A percentile compares a stretch with the other conserved stretches of the same genome.
phyloP scores from a whole-genome alignment of 176 grass and related monocot species.

The Aegilops longissima region DNA sequence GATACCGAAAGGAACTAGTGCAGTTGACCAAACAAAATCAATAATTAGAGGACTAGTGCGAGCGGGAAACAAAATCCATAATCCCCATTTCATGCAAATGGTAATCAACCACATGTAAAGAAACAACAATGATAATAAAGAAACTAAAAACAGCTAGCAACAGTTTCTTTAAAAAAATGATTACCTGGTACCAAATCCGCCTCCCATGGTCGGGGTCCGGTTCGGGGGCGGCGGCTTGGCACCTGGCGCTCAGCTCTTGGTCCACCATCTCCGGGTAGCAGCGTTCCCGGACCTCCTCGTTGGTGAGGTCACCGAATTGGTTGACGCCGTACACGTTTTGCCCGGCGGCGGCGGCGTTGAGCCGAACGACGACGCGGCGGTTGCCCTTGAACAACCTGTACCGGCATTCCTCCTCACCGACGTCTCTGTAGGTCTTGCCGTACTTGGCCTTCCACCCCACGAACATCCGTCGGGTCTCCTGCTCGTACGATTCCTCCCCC shows the following conservation, averaged over 20 bases:
- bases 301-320: conserved; percentile 19
- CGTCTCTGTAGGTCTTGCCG: conserved; percentile 12
- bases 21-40: neutral
- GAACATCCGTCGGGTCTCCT: conserved; percentile 21
- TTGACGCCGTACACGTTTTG: conserved; percentile 7
- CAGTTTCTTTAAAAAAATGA: neutral
- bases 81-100: neutral
- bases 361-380: neutral
- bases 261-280: neutral
- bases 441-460: conserved; percentile 23
- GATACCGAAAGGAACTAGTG: neutral
- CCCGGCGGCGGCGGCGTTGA: neutral
- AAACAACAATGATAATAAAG: neutral
- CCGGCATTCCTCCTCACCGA: conserved; percentile 20
- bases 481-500: neutral
- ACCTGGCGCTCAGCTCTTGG: neutral
- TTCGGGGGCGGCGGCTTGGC: neutral
- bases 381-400: conserved; percentile 6
- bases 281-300: conserved; percentile 10
- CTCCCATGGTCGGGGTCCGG: neutral
- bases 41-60: neutral
- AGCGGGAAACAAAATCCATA: neutral
- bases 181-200: neutral
- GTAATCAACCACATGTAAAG: neutral
- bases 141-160: neutral